A percentile compares a stretch with the other conserved stretches of the same genome.
Evolutionary conservation across 306 rosid species (phyloP).

Genomic region (Sicyos edulis): DNA sequence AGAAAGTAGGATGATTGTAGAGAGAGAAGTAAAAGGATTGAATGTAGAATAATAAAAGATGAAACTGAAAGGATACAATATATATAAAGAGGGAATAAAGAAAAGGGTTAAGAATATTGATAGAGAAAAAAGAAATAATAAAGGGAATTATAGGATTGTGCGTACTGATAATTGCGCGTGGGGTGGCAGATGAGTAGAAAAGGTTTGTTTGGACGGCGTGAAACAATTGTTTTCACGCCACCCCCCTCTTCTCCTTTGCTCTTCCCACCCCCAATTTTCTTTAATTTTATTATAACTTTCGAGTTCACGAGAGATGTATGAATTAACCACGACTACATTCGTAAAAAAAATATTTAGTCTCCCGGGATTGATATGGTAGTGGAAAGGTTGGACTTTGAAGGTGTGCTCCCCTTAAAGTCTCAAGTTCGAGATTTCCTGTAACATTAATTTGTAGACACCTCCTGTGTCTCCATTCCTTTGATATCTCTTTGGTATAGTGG

Average conservation of each 20-base stretch:
- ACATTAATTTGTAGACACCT: too few relatives aligned
- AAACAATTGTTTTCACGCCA: slow-evolving; percentile 26
- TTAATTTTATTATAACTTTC: slow-evolving; percentile 14
- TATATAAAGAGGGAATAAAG: too few relatives aligned
- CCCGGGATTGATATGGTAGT: too few relatives aligned
- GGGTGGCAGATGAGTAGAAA: slow-evolving; percentile 55
- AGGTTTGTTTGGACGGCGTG: slow-evolving; percentile 95
- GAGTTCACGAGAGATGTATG: too few relatives aligned
- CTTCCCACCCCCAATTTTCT: slow-evolving; percentile 40
- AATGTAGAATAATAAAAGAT: neutral
- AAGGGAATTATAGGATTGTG: neutral
- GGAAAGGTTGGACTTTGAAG: too few relatives aligned
- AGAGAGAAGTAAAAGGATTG: neutral
- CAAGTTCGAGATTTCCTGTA: too few relatives aligned
- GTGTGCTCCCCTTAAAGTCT: too few relatives aligned
- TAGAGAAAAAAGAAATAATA: neutral
- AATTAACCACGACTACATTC: too few relatives aligned
- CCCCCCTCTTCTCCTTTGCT: slow-evolving; percentile 7
- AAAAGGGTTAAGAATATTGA: neutral
- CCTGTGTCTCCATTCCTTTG: too few relatives aligned
- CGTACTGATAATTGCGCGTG: slow-evolving; percentile 79
- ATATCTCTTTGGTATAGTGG: too few relatives aligned
- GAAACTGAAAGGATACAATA: neutral
- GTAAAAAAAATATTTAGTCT: too few relatives aligned
- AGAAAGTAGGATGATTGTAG: too few relatives aligned